Conservation (phyloP, 169 alveolate genomes). For the Cryptosporidium baileyi region DNA sequence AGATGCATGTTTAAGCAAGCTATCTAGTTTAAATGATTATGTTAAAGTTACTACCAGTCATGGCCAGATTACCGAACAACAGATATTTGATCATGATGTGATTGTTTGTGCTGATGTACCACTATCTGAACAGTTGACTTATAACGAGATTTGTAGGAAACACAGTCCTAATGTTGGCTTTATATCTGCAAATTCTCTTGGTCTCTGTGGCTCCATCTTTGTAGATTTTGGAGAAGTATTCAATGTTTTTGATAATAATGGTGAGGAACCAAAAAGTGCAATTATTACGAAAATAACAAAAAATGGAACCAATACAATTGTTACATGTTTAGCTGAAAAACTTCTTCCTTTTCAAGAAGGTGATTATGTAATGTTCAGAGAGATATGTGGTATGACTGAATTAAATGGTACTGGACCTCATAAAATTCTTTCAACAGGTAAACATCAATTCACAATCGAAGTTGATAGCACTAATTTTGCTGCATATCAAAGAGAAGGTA, state of each 20-base stretch:
- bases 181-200: constrained; percentile 75
- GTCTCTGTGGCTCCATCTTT: constrained; percentile 94
- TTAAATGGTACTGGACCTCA: constrained; percentile 90
- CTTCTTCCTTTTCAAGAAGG: constrained; percentile 94
- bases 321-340: constrained; percentile 82
- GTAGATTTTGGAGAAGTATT: constrained; percentile 94
- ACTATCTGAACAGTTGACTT: constrained; percentile 29
- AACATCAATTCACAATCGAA: constrained; percentile 86
- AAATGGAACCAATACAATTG: constrained; percentile 72
- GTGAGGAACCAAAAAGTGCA: constrained; percentile 86
- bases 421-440: constrained; percentile 84
- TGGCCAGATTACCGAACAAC: constrained; percentile 75
- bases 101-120: constrained; percentile 82
- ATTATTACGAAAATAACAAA: constrained; percentile 82
- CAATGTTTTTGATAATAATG: constrained; percentile 84
- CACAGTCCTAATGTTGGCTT: constrained; percentile 73
- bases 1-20: constrained; percentile 85
- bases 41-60: constrained; percentile 79
- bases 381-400: constrained; percentile 96
- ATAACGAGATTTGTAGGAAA: constrained; percentile 71
- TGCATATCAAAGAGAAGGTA: constrained; percentile 85
- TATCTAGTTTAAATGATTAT: constrained; percentile 91
- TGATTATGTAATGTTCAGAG: constrained; percentile 92
- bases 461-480: constrained; percentile 86
- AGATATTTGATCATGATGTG: constrained; percentile 79